Evolutionary conservation across 2,329 filamentous ascomycete genomes (phyloP), one percentile per base, ranked within the genome.

Genomic region (Fonsecaea erecta): DNA sequence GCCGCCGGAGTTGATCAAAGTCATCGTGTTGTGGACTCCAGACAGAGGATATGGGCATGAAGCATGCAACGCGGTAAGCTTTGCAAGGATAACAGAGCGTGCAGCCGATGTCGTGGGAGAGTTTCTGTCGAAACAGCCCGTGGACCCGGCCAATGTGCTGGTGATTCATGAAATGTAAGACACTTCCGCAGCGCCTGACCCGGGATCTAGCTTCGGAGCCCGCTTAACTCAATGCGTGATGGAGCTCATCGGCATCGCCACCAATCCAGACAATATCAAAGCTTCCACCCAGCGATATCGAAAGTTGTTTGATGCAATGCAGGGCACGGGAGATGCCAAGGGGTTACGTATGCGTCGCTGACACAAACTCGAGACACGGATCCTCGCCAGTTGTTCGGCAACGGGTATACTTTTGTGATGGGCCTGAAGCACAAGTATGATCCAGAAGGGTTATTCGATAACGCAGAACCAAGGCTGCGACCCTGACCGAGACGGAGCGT

Each of bases 371-470:
- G 51, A 24, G 58, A 61, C 34, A 54, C 58, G 8, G 16, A 61
- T 9, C 32, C 37, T 21, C n/a, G 58, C 58, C 21, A 28, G 21
- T 54, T 40, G 48, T 61, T 61, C 18, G 48, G 58, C 26, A 24
- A 40, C 3, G 28, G 46, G 12, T 43, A 54, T 24, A 48, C 30
- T n/a, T 61, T 61, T 12, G 58, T 61, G 58, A 61, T 61, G 48
- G 58, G 54, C 35, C n/a, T 61, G 48, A 61, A 54, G 48, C 24
- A 54, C 51, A 61, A 61, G 32, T 61, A 54, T 14, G 58, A 61
- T 32, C 58, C 58, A 8, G 46, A 52, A 14, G 58, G 58, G 12
- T 9, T 60, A 6, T 60, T 60, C 6, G 48, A 60, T 34, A 53
- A 60, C 30, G 34, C 58, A 21, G 51, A 53, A 43, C 58, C 58